These are phyloP conservation scores for Linum trigynum DNA, from an alignment of 345 rosid genomes.

Conservation along the genomic window DNA sequence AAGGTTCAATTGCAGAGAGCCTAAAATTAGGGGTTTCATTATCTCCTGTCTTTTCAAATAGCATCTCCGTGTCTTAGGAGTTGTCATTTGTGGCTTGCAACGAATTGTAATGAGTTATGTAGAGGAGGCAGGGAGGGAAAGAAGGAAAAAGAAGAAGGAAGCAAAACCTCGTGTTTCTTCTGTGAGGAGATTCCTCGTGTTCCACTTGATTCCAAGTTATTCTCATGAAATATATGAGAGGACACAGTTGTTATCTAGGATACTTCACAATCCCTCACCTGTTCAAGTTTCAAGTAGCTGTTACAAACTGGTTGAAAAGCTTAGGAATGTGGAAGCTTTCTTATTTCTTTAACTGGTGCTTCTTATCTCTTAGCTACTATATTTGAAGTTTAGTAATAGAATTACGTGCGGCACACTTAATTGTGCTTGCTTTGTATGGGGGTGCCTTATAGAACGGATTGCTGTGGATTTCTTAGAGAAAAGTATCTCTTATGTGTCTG, in stretches of 20 bases:
- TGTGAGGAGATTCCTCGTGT: too few relatives aligned
- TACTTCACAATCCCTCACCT: neutral
- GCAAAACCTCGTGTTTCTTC: neutral
- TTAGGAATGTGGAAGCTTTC: neutral
- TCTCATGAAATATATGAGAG: neutral
- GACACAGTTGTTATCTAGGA: neutral
- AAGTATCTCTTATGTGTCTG: too few relatives aligned
- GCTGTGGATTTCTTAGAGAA: too few relatives aligned
- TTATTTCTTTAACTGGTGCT: too few relatives aligned
- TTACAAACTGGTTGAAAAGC: neutral
- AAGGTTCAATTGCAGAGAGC: too few relatives aligned
- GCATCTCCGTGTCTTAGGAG: neutral
- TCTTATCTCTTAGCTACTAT: too few relatives aligned
- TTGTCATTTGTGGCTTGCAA: too few relatives aligned
- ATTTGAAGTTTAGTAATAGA: too few relatives aligned
- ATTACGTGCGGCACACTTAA: too few relatives aligned
- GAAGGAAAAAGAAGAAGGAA: neutral
- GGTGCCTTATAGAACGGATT: too few relatives aligned
- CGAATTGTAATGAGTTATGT: neutral
- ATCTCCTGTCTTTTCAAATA: neutral
- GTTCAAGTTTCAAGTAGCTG: neutral
- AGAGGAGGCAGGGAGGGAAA: neutral
- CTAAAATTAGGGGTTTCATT: neutral
- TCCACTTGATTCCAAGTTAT: too few relatives aligned
- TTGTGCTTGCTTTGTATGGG: too few relatives aligned